These are phyloP conservation scores for Breynia disticha DNA, from an alignment of 441 rosid genomes.

Conservation along the genomic window DNA sequence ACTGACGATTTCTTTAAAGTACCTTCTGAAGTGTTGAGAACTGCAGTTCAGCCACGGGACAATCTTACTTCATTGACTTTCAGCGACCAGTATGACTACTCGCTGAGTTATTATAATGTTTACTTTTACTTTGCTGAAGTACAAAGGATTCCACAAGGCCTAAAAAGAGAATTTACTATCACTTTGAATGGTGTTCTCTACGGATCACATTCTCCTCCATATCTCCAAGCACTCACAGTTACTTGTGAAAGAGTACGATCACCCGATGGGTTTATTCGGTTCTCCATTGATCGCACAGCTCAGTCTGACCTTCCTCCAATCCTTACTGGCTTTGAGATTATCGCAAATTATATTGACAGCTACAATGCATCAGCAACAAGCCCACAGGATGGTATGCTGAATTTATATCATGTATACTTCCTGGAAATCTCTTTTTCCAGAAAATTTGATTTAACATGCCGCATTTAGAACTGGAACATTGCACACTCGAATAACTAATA, in stretches of 20 bases:
- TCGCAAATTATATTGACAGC: not conserved
- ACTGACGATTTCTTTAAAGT: not conserved
- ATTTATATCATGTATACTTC: no score
- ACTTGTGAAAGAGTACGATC: not conserved
- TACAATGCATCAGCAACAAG: no score
- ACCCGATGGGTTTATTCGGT: not conserved
- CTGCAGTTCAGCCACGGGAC: not conserved
- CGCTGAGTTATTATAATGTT: not conserved
- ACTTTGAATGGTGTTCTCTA: not conserved
- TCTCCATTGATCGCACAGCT: slow-evolving; percentile 7
- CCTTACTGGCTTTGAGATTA: slow-evolving; percentile 20
- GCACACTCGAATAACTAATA: no score
- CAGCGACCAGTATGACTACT: not conserved
- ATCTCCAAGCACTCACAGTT: slow-evolving; percentile 4
- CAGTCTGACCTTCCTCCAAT: slow-evolving; percentile 20
- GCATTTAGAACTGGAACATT: no score
- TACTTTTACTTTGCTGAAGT: slow-evolving; percentile 21
- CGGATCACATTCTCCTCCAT: slow-evolving; percentile 7
- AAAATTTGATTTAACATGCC: no score
- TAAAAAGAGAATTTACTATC: slow-evolving; percentile 8
- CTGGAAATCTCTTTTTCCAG: no score
- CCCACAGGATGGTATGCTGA: no score
- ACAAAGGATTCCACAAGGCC: not conserved
- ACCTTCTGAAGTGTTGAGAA: slow-evolving; percentile 7
- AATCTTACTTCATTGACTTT: not conserved